Evolutionary conservation across 2,329 filamentous ascomycete genomes (phyloP).

Genomic region (Bimuria novae-zelandiae): DNA sequence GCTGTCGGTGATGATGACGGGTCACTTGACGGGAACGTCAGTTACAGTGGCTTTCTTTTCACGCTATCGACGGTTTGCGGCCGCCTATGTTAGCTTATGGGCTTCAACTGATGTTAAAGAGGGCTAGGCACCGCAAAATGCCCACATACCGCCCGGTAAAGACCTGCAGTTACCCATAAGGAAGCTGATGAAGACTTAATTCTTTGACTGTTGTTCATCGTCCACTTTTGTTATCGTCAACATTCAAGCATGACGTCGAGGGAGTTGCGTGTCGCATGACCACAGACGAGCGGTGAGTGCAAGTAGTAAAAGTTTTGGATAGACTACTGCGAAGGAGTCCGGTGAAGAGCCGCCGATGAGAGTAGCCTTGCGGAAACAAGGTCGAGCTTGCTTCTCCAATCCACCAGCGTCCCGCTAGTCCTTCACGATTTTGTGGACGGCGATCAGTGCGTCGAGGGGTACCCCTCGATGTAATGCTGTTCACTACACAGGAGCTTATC

Average conservation of each 20-base stretch:
- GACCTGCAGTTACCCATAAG: too few relatives aligned
- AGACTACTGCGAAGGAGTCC: background rate
- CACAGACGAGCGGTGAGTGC: background rate
- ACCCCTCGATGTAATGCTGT: background rate
- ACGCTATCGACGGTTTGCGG: background rate
- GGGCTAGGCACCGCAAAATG: too few relatives aligned
- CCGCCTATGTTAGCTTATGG: background rate
- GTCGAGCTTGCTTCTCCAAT: background rate
- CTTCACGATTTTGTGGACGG: background rate
- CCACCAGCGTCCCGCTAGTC: slow-evolving; percentile 1
- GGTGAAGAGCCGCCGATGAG: background rate
- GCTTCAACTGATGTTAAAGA: too few relatives aligned
- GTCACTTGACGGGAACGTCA: background rate
- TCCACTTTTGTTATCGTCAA: background rate
- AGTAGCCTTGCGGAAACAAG: background rate
- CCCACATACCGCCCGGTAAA: too few relatives aligned
- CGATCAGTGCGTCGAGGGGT: background rate
- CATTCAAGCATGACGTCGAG: background rate
- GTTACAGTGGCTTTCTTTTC: background rate
- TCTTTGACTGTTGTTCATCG: too few relatives aligned
- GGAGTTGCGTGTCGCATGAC: background rate
- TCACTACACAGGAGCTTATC: background rate
- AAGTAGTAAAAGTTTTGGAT: background rate
- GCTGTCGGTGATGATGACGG: background rate
- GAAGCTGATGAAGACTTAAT: too few relatives aligned